phyloP scores from a whole-genome alignment of 2,329 filamentous ascomycete species.

The Lachnellula cervina region DNA sequence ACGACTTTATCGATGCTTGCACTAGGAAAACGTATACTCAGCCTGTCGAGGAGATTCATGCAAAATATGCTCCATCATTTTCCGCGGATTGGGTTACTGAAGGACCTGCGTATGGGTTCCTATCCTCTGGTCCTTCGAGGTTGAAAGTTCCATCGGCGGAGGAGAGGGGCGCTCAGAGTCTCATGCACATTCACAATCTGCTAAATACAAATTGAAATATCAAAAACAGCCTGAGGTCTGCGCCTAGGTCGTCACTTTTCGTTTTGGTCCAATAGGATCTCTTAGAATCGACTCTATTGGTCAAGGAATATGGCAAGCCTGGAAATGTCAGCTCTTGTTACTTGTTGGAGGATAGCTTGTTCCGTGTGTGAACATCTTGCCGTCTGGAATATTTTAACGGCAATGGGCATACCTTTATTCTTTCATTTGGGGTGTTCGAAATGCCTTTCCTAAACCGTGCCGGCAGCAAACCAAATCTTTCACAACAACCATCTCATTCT shows the following conservation, averaged over 20 bases:
- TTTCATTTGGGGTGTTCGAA: neutral
- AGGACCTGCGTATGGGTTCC: constrained; percentile 19
- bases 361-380: neutral
- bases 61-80: constrained; percentile 27
- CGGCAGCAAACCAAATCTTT: neutral
- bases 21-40: constrained; percentile 29
- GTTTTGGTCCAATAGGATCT: neutral
- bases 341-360: neutral
- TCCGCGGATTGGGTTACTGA: constrained; percentile 24
- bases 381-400: neutral
- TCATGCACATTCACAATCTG: constrained; percentile 32
- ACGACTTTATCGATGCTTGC: constrained; percentile 32
- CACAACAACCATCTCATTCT: neutral
- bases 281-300: neutral
- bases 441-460: neutral
- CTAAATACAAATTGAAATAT: constrained; percentile 24
- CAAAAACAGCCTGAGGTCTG: neutral
- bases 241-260: neutral
- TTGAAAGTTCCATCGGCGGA: constrained; percentile 17
- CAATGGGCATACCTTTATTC: neutral
- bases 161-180: constrained; percentile 23
- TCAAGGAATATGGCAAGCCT: neutral
- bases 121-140: constrained; percentile 3
- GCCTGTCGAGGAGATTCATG: constrained; percentile 27
- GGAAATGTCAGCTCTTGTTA: neutral